Base-by-base conservation (phyloP, 805 yeast species). In the Saturnispora besseyi region DNA sequence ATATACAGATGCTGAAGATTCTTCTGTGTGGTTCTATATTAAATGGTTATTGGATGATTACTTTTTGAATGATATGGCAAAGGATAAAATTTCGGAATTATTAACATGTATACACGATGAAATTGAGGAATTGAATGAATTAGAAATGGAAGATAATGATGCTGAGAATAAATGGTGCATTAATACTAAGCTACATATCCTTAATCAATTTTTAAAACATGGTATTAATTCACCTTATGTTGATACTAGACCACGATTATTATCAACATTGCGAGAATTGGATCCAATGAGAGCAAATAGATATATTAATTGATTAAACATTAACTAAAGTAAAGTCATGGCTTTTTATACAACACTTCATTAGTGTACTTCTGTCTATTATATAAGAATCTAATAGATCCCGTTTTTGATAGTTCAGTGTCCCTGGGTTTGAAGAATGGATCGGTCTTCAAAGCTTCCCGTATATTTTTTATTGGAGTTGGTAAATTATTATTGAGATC, bases 1-100 rank as follows among this genome's bases (percentile, higher is more conserved):
- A 67, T 87, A 82, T 61, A 87, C 95, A 56, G 98, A 93, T 62
- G 90, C 96, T 0, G 91, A 87, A 48, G 99, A 93, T 61, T 90
- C 95, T 41, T 86, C 96, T 0, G 84, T 87, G 0, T 93, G 98
- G 97, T 73, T 85, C 2, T 93, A 90, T 62, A 73, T 87, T 51
- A 77, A 81, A 46, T 93, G 98, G 98, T 70, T 91, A 22, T 60
- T 78, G 7, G 70, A 74, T 6, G 74, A 74, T 34, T 63, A 62
- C 11, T 66, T 76, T 32, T 68, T 78, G 33, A 59, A 62, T 5
- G 59, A 63, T 1, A 47, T 69, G 37, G 41, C 57, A 18, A 51
- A 22, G n/a, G 65, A 69, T 21, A 45, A 55, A 5, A 72, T 72
- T 48, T 29, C 57, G 1, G 59, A 59, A 0, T 57, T 84, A 1